Evolutionary conservation across 306 rosid genomes (phyloP).

Genomic region (Lithocarpus polystachyus): DNA sequence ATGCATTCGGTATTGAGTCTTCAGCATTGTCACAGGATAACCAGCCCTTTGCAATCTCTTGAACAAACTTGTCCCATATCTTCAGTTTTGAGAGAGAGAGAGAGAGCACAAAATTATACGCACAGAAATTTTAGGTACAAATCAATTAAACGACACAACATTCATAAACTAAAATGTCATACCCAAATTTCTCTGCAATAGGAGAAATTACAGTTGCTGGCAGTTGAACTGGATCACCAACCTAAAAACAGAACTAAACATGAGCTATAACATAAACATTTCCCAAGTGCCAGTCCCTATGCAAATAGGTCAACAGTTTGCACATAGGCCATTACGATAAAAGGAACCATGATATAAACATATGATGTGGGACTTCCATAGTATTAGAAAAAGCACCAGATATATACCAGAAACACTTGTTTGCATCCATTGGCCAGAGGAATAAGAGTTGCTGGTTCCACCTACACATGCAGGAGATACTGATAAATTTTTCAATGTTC

Average conservation of each 20-base stretch:
- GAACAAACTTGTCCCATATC: conserved; percentile 85
- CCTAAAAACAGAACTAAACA: conserved; percentile 33
- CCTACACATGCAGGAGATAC: conserved; percentile 36
- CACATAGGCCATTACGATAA: background rate
- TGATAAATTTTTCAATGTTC: background rate
- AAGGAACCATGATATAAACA: background rate
- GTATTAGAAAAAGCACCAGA: conserved; percentile 16
- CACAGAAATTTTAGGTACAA: conserved; percentile 1
- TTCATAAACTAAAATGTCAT: conserved; percentile 12
- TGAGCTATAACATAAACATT: background rate
- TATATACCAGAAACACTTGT: conserved; percentile 84
- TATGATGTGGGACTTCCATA: conserved; percentile 4
- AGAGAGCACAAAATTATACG: conserved; percentile 4
- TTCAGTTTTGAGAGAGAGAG: conserved; percentile 36
- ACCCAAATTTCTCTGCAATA: conserved; percentile 68
- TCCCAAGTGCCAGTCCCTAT: background rate
- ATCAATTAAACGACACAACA: conserved; percentile 1
- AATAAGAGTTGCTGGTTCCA: conserved; percentile 90
- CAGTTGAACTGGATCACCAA: conserved; percentile 97
- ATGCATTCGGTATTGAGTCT: conserved; percentile 98
- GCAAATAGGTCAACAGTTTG: background rate
- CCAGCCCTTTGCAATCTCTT: conserved; percentile 84
- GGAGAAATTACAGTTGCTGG: conserved; percentile 95
- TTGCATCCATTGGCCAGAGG: conserved; percentile 91
- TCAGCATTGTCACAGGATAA: conserved; percentile 93